Base-by-base conservation (phyloP, 2,329 filamentous ascomycete genomes). In the Bipolaris sorokiniana region DNA sequence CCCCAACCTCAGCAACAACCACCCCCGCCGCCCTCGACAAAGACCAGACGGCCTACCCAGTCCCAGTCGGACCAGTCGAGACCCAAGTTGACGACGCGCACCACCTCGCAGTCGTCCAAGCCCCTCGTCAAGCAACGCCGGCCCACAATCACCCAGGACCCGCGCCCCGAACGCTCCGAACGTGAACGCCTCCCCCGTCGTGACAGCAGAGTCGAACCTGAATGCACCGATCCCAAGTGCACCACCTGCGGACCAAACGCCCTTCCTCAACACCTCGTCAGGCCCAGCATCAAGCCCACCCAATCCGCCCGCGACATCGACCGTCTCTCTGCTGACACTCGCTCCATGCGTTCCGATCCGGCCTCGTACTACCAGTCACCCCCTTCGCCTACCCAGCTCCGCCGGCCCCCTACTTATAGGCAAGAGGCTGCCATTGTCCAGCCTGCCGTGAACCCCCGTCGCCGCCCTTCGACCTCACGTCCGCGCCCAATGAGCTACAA, bases 171-270 rank as follows among this genome's bases (percentile, higher is more conserved):
- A 42, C 47, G 51, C 28, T 9, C 10, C 28, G 28, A 31, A 3
- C 28, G 28, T 31, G 28, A 31, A 31, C 28, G 28, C 10, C 26
- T 9, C 45, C 51, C 51, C 40, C 49, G 55, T 40, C 58, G 58
- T 45, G 63, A 65, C 41, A 47, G 54, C 47, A 48, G 46, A 47
- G 40, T 54, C 31, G 67, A 65, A 3, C 26, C 50, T 47, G 70
- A 74, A 20, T 79, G 77, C 66, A 69, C 56, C 37, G 65, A 76
- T 50, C 74, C 75, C 16, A 67, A 65, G 22, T 79, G 77, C 58
- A 65, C 59, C 36, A 44, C 50, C 33, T 73, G 70, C 48, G 64
- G 57, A 5, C 51, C 42, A n/a, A 33, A 18, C 48, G 47, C 48
- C 58, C 60, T 16, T 49, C 42, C 10, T 40, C 48, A 56, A 57